Conservation (phyloP, 371 early-diverging fungal genomes). For the Globomyces sp. region DNA sequence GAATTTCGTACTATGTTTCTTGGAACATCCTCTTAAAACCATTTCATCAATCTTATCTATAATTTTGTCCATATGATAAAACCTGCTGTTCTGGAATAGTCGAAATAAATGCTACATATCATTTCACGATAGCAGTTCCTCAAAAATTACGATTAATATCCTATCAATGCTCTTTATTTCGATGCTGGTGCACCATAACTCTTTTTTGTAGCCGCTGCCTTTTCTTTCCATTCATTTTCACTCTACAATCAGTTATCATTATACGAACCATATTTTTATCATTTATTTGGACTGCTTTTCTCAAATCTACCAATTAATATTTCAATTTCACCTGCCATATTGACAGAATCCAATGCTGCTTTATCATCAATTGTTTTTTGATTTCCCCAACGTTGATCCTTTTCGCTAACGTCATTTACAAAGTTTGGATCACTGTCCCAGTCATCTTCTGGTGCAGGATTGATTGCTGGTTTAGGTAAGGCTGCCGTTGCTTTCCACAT, state of each 20-base stretch:
- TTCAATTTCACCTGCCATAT: neutral
- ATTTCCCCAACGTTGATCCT: constrained; percentile 43
- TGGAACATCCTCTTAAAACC: too few species aligned
- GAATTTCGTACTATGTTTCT: too few species aligned
- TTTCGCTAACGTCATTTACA: constrained; percentile 40
- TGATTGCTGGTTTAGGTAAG: neutral
- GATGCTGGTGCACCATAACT: neutral
- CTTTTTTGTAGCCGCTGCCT: neutral
- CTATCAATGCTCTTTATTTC: too few species aligned
- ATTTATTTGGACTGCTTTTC: too few species aligned
- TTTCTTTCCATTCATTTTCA: constrained; percentile 4
- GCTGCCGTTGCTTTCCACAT: constrained; percentile 29
- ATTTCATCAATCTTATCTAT: too few species aligned
- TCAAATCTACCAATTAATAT: too few species aligned
- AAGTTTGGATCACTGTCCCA: constrained; percentile 42
- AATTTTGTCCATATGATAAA: too few species aligned
- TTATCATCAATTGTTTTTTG: constrained; percentile 31
- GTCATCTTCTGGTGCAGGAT: constrained; percentile 24
- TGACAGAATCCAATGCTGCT: constrained; percentile 1
- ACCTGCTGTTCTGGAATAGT: too few species aligned
- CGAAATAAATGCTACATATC: too few species aligned
- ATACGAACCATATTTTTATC: too few species aligned
- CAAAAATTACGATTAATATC: too few species aligned
- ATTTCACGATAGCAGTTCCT: too few species aligned
- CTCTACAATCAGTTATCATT: neutral